Base-by-base conservation (phyloP, 2,329 filamentous ascomycete genomes). In the Ceratocystis lukuohia region DNA sequence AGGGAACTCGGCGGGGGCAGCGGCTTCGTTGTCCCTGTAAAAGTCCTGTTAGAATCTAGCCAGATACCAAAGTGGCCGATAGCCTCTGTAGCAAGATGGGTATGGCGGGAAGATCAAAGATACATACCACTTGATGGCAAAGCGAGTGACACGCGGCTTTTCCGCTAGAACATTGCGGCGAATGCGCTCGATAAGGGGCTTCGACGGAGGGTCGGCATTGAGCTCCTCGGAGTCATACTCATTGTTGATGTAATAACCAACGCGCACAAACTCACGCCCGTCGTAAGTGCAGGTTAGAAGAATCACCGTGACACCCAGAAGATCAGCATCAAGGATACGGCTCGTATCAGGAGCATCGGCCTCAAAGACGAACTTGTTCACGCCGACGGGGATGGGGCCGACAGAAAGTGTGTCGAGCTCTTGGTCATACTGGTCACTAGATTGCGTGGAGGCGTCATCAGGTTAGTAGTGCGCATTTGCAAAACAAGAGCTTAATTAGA, bases 191-290 rank as follows among this genome's bases (percentile, higher is more conserved):
- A 97, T 87, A 71, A 95, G 82, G 48, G 92, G 92, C 80, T 96
- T 96, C 67, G 91, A 82, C 5, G 94, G 94, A 8, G 94, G 94
- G 72, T 97, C 92, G 61, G 88, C 86, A 72, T 85, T 88, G 69
- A 99, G 83, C 75, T 96, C 90, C 72, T 95, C 91, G 30, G 89
- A 88, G 71, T 96, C 91, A 76, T 99, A 99, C 77, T 99, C 95
- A 73, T 99, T 99, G 82, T 97, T 99, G 73, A 99, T 94, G 72
- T 99, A 99, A 83, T 99, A 99, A 69, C 94, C 94, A 53, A 99
- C 93, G 70, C 94, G 91, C 48, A 99, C 91, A 73, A 99, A 99
- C 76, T 99, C 94, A 73, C 94, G 86, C 65, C 89, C 88, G 73
- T 99, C 94, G 78, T 99, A 99, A 76, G 91, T 89, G 78, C 94